Evolutionary conservation across 2,329 filamentous ascomycete species (phyloP).

Genomic region (Leptodontidium sp.): DNA sequence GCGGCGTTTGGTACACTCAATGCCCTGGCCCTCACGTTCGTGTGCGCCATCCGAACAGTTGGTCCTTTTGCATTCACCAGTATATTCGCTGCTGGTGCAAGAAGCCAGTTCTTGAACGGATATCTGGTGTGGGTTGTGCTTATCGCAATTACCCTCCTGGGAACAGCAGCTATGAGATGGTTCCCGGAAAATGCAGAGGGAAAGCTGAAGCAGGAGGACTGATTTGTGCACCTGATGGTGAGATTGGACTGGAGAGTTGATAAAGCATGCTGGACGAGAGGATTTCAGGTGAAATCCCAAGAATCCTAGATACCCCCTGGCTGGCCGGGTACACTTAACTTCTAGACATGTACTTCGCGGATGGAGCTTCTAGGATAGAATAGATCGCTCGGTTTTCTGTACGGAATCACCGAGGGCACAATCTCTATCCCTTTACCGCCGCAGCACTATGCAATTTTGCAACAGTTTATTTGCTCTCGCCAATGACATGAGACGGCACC

Average conservation of each 20-base stretch:
- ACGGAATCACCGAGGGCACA: no score
- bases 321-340: background rate
- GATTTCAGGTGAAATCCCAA: background rate
- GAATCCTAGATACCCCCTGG: background rate
- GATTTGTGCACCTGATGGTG: background rate
- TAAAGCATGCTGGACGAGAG: background rate
- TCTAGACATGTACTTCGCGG: background rate
- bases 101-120: slow-evolving; percentile 66
- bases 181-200: slow-evolving; percentile 47
- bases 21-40: slow-evolving; percentile 68
- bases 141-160: slow-evolving; percentile 48
- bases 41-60: slow-evolving; percentile 69
- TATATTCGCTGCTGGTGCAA: slow-evolving; percentile 72
- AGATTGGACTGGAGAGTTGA: background rate
- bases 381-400: background rate
- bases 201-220: slow-evolving; percentile 26
- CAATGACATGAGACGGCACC: no score
- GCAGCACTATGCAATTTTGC: no score
- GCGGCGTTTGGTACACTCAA: slow-evolving; percentile 75
- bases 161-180: slow-evolving; percentile 47
- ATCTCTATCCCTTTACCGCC: no score
- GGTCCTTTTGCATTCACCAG: slow-evolving; percentile 71
- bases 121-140: slow-evolving; percentile 72
- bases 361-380: background rate
- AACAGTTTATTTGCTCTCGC: no score